Evolutionary conservation across 345 rosid species (phyloP), one percentile per base, ranked within the genome.

Genomic region (Pistacia integerrima): DNA sequence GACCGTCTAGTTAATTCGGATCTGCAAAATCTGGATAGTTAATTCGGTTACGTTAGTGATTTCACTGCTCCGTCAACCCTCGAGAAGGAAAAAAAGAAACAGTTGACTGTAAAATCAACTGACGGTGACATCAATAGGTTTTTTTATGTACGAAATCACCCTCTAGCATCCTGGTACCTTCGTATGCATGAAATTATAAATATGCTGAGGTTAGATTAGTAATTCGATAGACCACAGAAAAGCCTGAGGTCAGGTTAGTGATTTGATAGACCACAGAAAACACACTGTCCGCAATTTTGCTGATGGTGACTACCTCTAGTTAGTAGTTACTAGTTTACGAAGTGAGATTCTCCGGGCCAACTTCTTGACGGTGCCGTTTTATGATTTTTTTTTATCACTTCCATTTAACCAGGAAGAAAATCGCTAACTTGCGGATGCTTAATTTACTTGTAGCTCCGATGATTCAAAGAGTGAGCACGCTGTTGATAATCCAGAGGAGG

Each of bases 401-500:
- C 1, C 22, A 2, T 48, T 73, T 60, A 49, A 1, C 16, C 6
- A 41, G 46, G 13, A 22, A 8, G 2, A 22, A 57, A 57, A 41
- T 44, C 46, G 13, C 30, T 63, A 49, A 64, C 54, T 28, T 17
- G 49, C 28, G 52, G 25, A 28, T 17, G 72, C 67, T 59, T 4
- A 65, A 13, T 55, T 56, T 41, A 65, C 14, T 64, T 80, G 7
- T 86, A 87, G 94, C 83, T 77, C 83, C 8, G 74, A 76, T 41
- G 83, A 78, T 35, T 78, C 78, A 41, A 80, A 92, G 97, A 87
- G 78, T 66, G 85, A 84, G 80, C 92, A 93, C 77, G 89, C 92
- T 0, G 86, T 88, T 25, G 87, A 90, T 30, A 79, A 91, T 85
- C 97, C 97, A 52, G 97, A 89, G 61, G 89, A 82, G 68, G 74